These are phyloP conservation scores for Monosporozyma siamensis DNA, from an alignment of 805 yeast genomes.

Conservation along the genomic window DNA sequence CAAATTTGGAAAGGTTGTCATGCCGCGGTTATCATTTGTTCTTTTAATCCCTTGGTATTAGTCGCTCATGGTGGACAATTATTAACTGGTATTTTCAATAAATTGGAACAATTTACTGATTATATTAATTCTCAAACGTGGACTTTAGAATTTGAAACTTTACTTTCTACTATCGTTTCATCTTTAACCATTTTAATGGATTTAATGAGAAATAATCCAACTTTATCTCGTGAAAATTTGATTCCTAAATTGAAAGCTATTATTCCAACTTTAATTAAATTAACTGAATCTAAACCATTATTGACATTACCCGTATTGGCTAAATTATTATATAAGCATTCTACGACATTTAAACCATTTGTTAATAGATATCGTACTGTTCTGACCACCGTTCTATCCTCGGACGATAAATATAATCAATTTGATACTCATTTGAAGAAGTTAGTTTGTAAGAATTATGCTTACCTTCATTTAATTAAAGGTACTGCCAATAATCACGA, in stretches of 20 bases:
- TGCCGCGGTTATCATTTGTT: conserved; percentile 37
- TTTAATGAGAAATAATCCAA: conserved; percentile 67
- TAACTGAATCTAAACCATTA: conserved; percentile 33
- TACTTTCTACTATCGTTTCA: conserved; percentile 24
- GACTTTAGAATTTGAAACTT: conserved; percentile 15
- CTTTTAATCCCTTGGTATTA: conserved; percentile 29
- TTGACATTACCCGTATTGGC: conserved; percentile 34
- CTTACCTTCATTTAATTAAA: conserved; percentile 47
- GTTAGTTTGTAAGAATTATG: conserved; percentile 42
- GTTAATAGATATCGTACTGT: conserved; percentile 50
- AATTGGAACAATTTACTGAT: conserved; percentile 21
- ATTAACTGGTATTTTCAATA: conserved; percentile 20
- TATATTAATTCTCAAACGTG: conserved; percentile 15
- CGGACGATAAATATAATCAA: conserved; percentile 27
- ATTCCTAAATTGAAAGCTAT: conserved; percentile 69
- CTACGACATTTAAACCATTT: conserved; percentile 77
- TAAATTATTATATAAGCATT: conserved; percentile 43
- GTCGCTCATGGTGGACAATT: conserved; percentile 27
- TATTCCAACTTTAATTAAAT: conserved; percentile 43
- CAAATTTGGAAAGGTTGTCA: conserved; percentile 54
- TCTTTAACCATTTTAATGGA: conserved; percentile 27
- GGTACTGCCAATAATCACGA: conserved; percentile 33
- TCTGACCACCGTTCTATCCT: conserved; percentile 31
- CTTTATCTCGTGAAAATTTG: conserved; percentile 71
- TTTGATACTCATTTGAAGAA: conserved; percentile 35